phyloP scores from a whole-genome alignment of 306 rosid species.

The Castanea crenata region DNA sequence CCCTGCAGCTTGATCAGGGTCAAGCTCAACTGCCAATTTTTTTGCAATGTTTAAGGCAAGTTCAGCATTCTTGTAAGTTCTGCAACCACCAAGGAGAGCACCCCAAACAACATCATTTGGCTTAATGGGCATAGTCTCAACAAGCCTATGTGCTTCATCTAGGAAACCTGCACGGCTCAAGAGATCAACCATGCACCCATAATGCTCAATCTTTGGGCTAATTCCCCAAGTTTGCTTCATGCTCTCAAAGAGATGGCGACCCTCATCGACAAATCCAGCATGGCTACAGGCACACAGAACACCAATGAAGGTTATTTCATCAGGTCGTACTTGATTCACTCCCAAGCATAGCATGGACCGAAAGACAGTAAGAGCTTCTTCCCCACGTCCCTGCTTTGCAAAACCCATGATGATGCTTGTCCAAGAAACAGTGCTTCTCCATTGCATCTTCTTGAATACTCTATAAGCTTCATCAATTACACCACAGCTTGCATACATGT shows the following conservation, averaged over 20 bases:
- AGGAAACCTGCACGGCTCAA: constrained; percentile 80
- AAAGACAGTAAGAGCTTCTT: constrained; percentile 64
- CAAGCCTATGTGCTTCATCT: constrained; percentile 56
- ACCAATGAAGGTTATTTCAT: constrained; percentile 65
- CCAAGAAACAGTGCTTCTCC: constrained; percentile 65
- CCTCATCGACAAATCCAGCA: constrained; percentile 64
- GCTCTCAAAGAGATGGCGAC: constrained; percentile 45
- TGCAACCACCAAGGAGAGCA: constrained; percentile 75
- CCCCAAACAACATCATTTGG: constrained; percentile 75
- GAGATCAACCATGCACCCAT: constrained; percentile 88
- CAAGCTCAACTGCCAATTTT: constrained; percentile 41
- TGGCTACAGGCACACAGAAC: constrained; percentile 80
- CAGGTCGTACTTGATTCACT: constrained; percentile 53
- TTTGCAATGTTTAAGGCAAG: constrained; percentile 50
- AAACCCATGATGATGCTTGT: constrained; percentile 66
- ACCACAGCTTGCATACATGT: constrained; percentile 80
- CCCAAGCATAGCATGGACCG: constrained; percentile 47
- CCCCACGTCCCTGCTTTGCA: constrained; percentile 68
- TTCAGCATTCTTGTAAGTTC: constrained; percentile 60
- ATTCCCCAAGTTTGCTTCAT: constrained; percentile 58
- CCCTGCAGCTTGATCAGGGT: constrained; percentile 53
- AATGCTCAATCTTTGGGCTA: constrained; percentile 67
- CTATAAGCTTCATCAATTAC: constrained; percentile 47
- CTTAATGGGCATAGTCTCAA: constrained; percentile 68
- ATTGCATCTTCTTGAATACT: constrained; percentile 52